phyloP scores from a whole-genome alignment of 2,329 filamentous ascomycete genomes.

The Colletotrichum phormii region DNA sequence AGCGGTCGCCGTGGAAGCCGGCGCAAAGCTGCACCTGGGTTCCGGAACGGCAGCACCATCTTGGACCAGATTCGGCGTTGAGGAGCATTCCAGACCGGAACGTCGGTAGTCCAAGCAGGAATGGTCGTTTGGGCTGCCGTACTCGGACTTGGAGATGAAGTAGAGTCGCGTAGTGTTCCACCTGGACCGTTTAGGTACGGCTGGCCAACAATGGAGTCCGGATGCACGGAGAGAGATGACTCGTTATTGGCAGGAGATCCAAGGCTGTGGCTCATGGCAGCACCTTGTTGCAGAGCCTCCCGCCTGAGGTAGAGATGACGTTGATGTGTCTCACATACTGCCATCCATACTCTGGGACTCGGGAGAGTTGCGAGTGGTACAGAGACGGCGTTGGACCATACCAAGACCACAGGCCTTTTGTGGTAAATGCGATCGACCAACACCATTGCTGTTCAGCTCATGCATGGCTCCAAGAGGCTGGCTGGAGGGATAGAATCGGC shows the following conservation, averaged over 20 bases:
- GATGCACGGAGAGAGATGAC: neutral
- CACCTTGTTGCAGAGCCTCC: constrained; percentile 14
- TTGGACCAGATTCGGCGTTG: constrained; percentile 6
- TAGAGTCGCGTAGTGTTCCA: constrained; percentile 21
- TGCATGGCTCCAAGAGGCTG: constrained; percentile 19
- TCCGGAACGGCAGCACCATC: constrained; percentile 18
- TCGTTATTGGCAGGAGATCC: constrained; percentile 3
- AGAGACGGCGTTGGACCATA: neutral
- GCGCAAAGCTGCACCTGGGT: neutral
- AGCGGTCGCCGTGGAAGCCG: constrained; percentile 2
- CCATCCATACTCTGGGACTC: neutral
- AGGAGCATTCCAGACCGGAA: constrained; percentile 10
- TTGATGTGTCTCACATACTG: constrained; percentile 5
- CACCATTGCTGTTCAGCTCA: constrained; percentile 19
- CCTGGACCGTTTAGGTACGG: constrained; percentile 20
- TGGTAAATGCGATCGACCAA: constrained; percentile 26
- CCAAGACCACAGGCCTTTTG: constrained; percentile 5
- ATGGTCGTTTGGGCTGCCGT: constrained; percentile 14
- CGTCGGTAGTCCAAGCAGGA: neutral
- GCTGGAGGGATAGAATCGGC: neutral
- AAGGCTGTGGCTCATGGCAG: constrained; percentile 28
- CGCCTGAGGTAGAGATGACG: constrained; percentile 19
- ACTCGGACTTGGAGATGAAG: constrained; percentile 20
- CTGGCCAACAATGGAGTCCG: constrained; percentile 19
- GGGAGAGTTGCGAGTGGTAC: neutral